These are phyloP conservation scores for Bullera alba DNA, from an alignment of 768 basidiomycete genomes.

Conservation along the genomic window DNA sequence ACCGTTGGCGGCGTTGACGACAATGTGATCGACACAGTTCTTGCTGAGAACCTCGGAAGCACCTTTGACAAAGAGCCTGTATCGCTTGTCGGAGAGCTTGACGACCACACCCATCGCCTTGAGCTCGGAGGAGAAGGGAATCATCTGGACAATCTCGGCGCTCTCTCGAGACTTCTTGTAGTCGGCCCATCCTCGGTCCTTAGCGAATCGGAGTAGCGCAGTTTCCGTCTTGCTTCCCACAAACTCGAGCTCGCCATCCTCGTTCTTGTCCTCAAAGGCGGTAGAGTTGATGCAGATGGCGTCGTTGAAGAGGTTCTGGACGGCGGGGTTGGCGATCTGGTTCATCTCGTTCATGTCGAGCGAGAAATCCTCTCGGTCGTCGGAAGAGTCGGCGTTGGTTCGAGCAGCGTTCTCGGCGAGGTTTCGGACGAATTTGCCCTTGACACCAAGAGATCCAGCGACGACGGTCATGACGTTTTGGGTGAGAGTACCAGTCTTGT, in stretches of 20 bases:
- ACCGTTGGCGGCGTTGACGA: conserved; percentile 49
- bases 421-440: conserved; percentile 82
- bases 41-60: conserved; percentile 87
- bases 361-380: conserved; percentile 62
- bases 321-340: conserved; percentile 55
- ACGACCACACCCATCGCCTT: conserved; percentile 94
- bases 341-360: conserved; percentile 71
- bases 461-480: conserved; percentile 94
- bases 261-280: conserved; percentile 72
- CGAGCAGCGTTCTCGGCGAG: conserved; percentile 65
- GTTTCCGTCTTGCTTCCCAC: conserved; percentile 95
- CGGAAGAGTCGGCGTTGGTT: conserved; percentile 54
- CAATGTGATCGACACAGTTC: conserved; percentile 65
- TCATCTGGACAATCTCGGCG: conserved; percentile 67
- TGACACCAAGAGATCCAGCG: conserved; percentile 86
- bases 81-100: conserved; percentile 50
- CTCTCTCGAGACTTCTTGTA: conserved; percentile 62
- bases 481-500: conserved; percentile 62
- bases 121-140: conserved; percentile 87
- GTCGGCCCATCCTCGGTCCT: conserved; percentile 67
- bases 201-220: conserved; percentile 76
- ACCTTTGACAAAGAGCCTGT: conserved; percentile 79
- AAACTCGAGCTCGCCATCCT: conserved; percentile 58
- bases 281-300: conserved; percentile 88
- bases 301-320: conserved; percentile 67